Percentiles rank a stretch among this genome's conserved stretches.
Evolutionary conservation across 2,329 filamentous ascomycete genomes (phyloP).

Genomic region (Chaetomiaceae sp.): DNA sequence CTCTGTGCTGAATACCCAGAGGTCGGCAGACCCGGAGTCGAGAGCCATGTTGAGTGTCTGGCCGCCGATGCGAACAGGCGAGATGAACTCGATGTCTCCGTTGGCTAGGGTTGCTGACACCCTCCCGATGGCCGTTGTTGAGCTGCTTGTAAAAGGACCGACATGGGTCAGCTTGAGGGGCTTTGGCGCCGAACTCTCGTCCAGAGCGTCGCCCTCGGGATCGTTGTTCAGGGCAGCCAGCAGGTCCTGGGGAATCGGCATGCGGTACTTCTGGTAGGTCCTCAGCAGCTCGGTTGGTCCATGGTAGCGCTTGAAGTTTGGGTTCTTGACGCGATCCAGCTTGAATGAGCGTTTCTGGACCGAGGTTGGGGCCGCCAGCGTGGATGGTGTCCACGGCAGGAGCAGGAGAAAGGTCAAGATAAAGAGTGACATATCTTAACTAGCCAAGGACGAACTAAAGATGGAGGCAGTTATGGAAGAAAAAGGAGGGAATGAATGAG

Average conservation of each 20-base stretch:
- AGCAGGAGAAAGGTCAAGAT: constrained; percentile 18
- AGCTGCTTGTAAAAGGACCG: constrained; percentile 11
- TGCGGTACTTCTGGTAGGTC: constrained; percentile 64
- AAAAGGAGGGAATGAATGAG: too few species aligned
- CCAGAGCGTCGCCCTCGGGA: not conserved
- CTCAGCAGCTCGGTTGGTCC: constrained; percentile 59
- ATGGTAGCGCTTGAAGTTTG: constrained; percentile 50
- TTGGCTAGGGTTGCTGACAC: constrained; percentile 62
- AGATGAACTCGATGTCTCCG: constrained; percentile 66
- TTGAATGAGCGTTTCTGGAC: constrained; percentile 56
- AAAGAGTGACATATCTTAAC: constrained; percentile 5
- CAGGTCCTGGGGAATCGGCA: constrained; percentile 44
- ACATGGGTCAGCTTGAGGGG: not conserved
- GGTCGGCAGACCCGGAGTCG: constrained; percentile 70
- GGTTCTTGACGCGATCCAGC: constrained; percentile 54
- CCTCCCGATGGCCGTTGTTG: constrained; percentile 41
- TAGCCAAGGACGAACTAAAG: too few species aligned
- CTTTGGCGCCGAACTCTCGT: constrained; percentile 8
- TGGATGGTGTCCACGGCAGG: constrained; percentile 42
- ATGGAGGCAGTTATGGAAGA: too few species aligned
- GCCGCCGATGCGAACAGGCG: constrained; percentile 64
- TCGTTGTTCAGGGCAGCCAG: constrained; percentile 32
- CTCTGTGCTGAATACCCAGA: constrained; percentile 67
- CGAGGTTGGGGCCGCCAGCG: constrained; percentile 41
- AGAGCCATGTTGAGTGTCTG: constrained; percentile 67